Evolutionary conservation across 2,329 filamentous ascomycete genomes (phyloP).

Genomic region (Lachnellula cervina): DNA sequence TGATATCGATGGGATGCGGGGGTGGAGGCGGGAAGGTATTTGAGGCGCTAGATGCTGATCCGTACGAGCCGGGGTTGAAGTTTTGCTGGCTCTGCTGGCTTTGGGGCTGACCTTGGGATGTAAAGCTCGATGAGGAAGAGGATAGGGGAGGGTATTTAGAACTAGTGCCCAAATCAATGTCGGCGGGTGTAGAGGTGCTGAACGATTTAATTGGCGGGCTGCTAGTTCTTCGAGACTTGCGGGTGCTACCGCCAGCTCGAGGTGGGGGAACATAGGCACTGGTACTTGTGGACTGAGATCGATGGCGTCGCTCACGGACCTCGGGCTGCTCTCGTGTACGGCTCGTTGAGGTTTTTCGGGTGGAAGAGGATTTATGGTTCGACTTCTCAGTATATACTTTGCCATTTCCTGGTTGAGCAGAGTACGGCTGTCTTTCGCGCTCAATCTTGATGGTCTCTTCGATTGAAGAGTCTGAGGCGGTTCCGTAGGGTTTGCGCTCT

Average conservation of each 20-base stretch:
- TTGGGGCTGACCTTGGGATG: not conserved
- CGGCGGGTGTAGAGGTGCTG: slow-evolving; percentile 25
- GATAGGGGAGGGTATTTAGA: slow-evolving; percentile 21
- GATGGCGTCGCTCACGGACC: slow-evolving; percentile 8
- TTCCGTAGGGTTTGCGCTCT: slow-evolving; percentile 36
- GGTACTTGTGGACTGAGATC: slow-evolving; percentile 20
- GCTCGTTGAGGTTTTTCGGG: slow-evolving; percentile 26
- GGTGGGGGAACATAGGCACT: slow-evolving; percentile 18
- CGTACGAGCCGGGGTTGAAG: slow-evolving; percentile 17
- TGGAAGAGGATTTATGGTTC: slow-evolving; percentile 13
- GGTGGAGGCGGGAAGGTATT: slow-evolving; percentile 25
- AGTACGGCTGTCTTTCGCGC: slow-evolving; percentile 61
- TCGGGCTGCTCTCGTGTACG: slow-evolving; percentile 6
- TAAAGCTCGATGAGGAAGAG: slow-evolving; percentile 17
- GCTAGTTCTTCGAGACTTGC: slow-evolving; percentile 10
- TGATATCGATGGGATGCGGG: slow-evolving; percentile 19
- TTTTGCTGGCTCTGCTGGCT: slow-evolving; percentile 1
- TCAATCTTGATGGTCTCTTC: slow-evolving; percentile 52
- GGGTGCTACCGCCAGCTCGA: not conserved
- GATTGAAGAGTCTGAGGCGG: slow-evolving; percentile 33
- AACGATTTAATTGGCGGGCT: slow-evolving; percentile 26
- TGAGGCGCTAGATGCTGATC: slow-evolving; percentile 2
- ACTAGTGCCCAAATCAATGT: slow-evolving; percentile 10
- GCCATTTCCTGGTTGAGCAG: slow-evolving; percentile 52
- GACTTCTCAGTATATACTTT: slow-evolving; percentile 46